These are phyloP conservation scores for Ceratocystis colombiana DNA, from an alignment of 2,329 filamentous ascomycete genomes.

Conservation along the genomic window DNA sequence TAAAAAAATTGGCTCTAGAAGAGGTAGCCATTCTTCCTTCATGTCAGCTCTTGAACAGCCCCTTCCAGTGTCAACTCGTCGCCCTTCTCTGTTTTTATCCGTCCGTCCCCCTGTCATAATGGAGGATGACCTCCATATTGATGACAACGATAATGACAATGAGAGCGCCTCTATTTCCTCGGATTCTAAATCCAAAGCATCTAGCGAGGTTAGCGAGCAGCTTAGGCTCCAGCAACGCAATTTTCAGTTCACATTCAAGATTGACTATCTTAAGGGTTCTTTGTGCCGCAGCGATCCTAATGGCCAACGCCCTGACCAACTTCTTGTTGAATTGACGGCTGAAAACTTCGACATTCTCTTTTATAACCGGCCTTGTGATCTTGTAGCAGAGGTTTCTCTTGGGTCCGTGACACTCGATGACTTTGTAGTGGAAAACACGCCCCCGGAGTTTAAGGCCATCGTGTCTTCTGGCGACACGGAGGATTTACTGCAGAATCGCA, in stretches of 20 bases:
- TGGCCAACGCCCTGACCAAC: constrained; percentile 60
- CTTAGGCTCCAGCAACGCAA: constrained; percentile 70
- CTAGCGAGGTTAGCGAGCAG: constrained; percentile 17
- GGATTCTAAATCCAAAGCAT: constrained; percentile 45
- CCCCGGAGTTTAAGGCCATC: constrained; percentile 91
- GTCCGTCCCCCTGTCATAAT: constrained; percentile 63
- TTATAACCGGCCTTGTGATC: constrained; percentile 79
- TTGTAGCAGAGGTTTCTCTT: constrained; percentile 83
- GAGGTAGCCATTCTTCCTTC: constrained; percentile 25
- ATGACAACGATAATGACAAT: constrained; percentile 58
- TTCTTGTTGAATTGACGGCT: constrained; percentile 84
- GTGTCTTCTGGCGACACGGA: constrained; percentile 70
- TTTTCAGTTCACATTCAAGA: constrained; percentile 94
- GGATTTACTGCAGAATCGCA: constrained; percentile 65
- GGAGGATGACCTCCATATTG: constrained; percentile 61
- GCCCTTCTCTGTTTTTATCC: constrained; percentile 56
- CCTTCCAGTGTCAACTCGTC: constrained; percentile 9
- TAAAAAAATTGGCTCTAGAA: constrained; percentile 12
- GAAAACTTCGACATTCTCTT: constrained; percentile 81
- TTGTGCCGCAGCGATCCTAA: constrained; percentile 79
- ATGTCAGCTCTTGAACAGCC: constrained; percentile 25
- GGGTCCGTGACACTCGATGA: constrained; percentile 84
- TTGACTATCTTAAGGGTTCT: constrained; percentile 87
- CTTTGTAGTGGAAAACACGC: constrained; percentile 70
- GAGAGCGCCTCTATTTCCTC: constrained; percentile 48